These are phyloP conservation scores for Myriosclerotinia scirpicola DNA, from an alignment of 2,329 filamentous ascomycete species.

Conservation along the genomic window DNA sequence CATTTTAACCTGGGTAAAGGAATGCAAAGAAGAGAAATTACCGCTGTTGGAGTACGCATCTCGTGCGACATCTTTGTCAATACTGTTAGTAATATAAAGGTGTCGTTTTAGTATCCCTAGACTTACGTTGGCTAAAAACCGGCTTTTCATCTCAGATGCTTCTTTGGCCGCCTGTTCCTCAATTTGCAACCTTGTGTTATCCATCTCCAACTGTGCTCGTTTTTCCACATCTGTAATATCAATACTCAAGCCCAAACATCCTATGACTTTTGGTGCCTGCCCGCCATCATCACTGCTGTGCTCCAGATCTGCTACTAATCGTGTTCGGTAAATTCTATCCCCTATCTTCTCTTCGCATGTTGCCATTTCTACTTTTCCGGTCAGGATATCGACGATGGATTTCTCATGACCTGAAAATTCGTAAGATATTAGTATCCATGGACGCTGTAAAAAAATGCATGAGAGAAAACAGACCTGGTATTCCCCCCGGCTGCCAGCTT, in stretches of 20 bases:
- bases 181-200: conserved; percentile 31
- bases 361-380: conserved; percentile 30
- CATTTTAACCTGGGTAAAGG: neutral
- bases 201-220: conserved; percentile 30
- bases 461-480: conserved; percentile 11
- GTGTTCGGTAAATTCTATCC: conserved; percentile 29
- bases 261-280: conserved; percentile 30
- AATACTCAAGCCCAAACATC: conserved; percentile 33
- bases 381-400: conserved; percentile 29
- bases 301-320: conserved; percentile 33
- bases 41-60: conserved; percentile 35
- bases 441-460: neutral
- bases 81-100: neutral
- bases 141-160: conserved; percentile 34
- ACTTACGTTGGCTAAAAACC: conserved; percentile 35
- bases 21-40: conserved; percentile 14
- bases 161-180: conserved; percentile 36
- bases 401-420: conserved; percentile 28
- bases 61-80: conserved; percentile 35
- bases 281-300: conserved; percentile 29
- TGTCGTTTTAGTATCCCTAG: neutral
- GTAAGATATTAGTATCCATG: neutral
- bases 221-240: conserved; percentile 35
- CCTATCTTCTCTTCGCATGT: conserved; percentile 32
- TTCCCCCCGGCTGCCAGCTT: conserved; percentile 25